phyloP scores from a whole-genome alignment of 805 yeast species.

The Groenewaldozyma tartarivorans region DNA sequence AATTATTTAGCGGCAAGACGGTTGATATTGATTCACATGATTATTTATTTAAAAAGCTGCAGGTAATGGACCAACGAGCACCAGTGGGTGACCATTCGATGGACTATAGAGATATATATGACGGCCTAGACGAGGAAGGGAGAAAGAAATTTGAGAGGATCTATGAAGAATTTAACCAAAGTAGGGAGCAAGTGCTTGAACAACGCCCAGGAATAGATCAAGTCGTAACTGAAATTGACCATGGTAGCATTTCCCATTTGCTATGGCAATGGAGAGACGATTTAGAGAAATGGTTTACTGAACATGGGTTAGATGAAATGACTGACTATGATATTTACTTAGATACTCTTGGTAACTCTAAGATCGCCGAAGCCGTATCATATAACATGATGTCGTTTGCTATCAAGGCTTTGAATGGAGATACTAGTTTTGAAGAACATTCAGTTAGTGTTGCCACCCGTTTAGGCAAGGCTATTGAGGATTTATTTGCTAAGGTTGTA shows the following conservation, averaged over 20 bases:
- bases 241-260: not conserved
- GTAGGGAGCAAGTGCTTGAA: slow-evolving; percentile 69
- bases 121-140: slow-evolving; percentile 5
- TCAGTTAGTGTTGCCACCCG: not conserved
- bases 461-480: not conserved
- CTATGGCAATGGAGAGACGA: not conserved
- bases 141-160: slow-evolving; percentile 44
- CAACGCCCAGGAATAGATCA: slow-evolving; percentile 12
- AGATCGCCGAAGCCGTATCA: not conserved
- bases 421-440: not conserved
- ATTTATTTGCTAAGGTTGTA: not conserved
- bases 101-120: slow-evolving; percentile 10
- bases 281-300: not conserved
- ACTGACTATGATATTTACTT: not conserved
- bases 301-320: not conserved
- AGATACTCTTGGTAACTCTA: not conserved
- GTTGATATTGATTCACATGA: not conserved
- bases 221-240: not conserved
- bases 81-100: not conserved
- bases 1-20: not conserved
- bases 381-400: not conserved
- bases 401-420: not conserved
- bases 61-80: not conserved
- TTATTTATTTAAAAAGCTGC: not conserved
- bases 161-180: slow-evolving; percentile 59